A percentile compares a stretch with the other conserved stretches of the same genome.
These are phyloP conservation scores for Pontederia paniculata DNA, from an alignment of 176 grass and related monocot genomes.

Conservation along the genomic window DNA sequence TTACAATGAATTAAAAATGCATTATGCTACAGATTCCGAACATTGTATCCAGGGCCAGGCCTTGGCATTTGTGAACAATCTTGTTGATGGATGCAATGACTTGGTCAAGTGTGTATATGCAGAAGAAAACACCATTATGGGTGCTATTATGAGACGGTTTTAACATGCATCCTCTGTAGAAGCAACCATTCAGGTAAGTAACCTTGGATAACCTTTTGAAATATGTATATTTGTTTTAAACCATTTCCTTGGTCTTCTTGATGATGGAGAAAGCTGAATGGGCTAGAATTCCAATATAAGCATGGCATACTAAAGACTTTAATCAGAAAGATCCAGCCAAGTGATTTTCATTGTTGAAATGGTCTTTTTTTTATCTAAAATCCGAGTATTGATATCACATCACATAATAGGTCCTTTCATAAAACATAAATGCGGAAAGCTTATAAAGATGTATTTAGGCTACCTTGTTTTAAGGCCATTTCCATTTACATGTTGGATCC, in stretches of 20 bases:
- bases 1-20: slow-evolving; percentile 16
- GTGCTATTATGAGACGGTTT: slow-evolving; percentile 72
- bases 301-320: too few species aligned
- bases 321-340: too few species aligned
- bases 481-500: too few species aligned
- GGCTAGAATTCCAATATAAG: not conserved
- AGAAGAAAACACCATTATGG: slow-evolving; percentile 48
- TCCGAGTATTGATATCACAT: too few species aligned
- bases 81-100: slow-evolving; percentile 63
- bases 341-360: too few species aligned
- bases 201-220: slow-evolving; percentile 12
- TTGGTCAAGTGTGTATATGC: slow-evolving; percentile 50
- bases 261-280: too few species aligned
- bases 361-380: too few species aligned
- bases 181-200: slow-evolving; percentile 69
- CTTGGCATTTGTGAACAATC: slow-evolving; percentile 69
- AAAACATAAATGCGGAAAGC: too few species aligned
- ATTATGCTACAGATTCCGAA: slow-evolving; percentile 64
- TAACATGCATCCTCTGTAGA: slow-evolving; percentile 32
- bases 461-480: too few species aligned
- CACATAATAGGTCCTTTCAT: too few species aligned
- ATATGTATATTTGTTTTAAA: slow-evolving; percentile 15
- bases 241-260: not conserved
- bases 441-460: too few species aligned
- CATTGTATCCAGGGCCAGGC: slow-evolving; percentile 79